Percentiles rank a stretch among this genome's conserved stretches.
Conservation (phyloP, 176 grass and related monocot genomes). For the Lolium rigidum region DNA sequence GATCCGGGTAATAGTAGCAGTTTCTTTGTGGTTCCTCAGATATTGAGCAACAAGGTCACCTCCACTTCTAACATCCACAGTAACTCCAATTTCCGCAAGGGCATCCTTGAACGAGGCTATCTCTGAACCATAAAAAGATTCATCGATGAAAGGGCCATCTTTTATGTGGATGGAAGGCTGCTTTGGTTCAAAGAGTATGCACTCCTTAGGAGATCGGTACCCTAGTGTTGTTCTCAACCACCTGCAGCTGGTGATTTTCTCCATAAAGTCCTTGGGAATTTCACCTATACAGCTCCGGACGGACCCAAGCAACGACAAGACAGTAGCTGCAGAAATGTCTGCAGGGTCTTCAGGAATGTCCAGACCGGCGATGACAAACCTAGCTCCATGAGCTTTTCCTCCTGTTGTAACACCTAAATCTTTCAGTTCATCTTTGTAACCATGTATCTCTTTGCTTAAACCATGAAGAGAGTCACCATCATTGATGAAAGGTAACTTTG, state of each 20-base stretch:
- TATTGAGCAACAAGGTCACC: constrained; percentile 49
- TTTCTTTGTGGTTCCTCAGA: constrained; percentile 52
- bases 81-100: constrained; percentile 52
- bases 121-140: constrained; percentile 58
- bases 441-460: constrained; percentile 48
- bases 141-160: constrained; percentile 81
- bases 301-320: constrained; percentile 55
- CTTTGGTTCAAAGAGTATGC: constrained; percentile 64
- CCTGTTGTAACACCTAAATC: constrained; percentile 36
- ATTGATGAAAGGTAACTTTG: constrained; percentile 68
- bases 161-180: constrained; percentile 36
- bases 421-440: constrained; percentile 60
- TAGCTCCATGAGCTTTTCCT: constrained; percentile 37
- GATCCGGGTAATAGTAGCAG: constrained; percentile 53
- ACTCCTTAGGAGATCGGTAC: constrained; percentile 49
- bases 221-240: constrained; percentile 72
- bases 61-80: constrained; percentile 39
- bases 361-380: constrained; percentile 53
- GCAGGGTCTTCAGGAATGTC: constrained; percentile 58
- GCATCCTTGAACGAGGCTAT: constrained; percentile 46
- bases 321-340: constrained; percentile 22
- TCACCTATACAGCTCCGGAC: not conserved
- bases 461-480: constrained; percentile 36
- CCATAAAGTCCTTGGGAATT: constrained; percentile 43
- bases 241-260: constrained; percentile 38